A percentile compares a stretch with the other conserved stretches of the same genome.
Conservation (phyloP, 805 yeast genomes). For the Barnettozyma vustinii region DNA sequence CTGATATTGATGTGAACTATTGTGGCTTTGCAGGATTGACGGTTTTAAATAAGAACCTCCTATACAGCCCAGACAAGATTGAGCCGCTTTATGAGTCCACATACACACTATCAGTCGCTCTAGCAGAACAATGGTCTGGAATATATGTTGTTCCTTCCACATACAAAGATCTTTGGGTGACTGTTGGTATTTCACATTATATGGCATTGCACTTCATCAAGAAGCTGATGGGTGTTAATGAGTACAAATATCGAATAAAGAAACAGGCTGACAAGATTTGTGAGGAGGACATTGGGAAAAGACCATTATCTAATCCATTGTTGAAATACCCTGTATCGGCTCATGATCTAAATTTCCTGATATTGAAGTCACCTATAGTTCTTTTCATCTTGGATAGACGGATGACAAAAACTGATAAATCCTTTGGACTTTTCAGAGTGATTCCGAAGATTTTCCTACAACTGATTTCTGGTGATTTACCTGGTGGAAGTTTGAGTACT, state of each 20-base stretch:
- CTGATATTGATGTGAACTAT: slow-evolving; percentile 42
- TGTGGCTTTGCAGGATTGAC: slow-evolving; percentile 74
- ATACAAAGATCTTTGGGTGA: slow-evolving; percentile 83
- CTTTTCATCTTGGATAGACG: slow-evolving; percentile 79
- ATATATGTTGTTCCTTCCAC: slow-evolving; percentile 80
- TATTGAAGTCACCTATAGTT: slow-evolving; percentile 80
- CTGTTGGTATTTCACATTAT: slow-evolving; percentile 75
- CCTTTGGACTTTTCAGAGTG: slow-evolving; percentile 87
- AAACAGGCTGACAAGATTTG: slow-evolving; percentile 60
- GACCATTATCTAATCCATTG: slow-evolving; percentile 74
- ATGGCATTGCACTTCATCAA: slow-evolving; percentile 73
- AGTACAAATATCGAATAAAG: slow-evolving; percentile 67
- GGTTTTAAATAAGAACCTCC: slow-evolving; percentile 49
- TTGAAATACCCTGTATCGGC: slow-evolving; percentile 59
- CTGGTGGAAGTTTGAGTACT: slow-evolving; percentile 71
- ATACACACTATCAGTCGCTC: slow-evolving; percentile 57
- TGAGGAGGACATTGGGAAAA: slow-evolving; percentile 67
- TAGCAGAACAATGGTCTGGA: slow-evolving; percentile 92
- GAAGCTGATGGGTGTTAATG: slow-evolving; percentile 76
- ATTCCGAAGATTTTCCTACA: slow-evolving; percentile 87
- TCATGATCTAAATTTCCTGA: slow-evolving; percentile 61
- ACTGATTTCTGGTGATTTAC: slow-evolving; percentile 91
- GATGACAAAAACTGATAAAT: slow-evolving; percentile 93
- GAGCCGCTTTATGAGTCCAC: slow-evolving; percentile 76
- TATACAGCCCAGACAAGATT: slow-evolving; percentile 68